phyloP scores from a whole-genome alignment of 75 land plant species.

The Cryptomeria japonica region DNA sequence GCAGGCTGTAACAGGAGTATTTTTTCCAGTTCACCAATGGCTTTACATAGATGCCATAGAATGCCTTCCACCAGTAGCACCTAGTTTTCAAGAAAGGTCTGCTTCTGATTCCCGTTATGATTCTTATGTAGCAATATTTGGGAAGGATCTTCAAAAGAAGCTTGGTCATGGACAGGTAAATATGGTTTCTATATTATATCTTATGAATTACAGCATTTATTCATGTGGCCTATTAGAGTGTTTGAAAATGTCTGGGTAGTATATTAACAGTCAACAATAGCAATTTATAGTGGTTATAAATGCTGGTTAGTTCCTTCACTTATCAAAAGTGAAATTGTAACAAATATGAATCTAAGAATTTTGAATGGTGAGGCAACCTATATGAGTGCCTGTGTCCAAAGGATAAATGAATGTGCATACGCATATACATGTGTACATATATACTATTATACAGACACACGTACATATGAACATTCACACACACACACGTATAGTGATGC shows the following conservation, averaged over 20 bases:
- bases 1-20: conserved; percentile 50
- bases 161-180: conserved; percentile 45
- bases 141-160: conserved; percentile 43
- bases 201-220: neutral
- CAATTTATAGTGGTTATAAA: neutral
- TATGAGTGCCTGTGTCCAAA: neutral
- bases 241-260: neutral
- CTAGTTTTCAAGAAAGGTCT: conserved; percentile 27
- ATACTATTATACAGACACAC: no score
- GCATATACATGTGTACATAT: neutral
- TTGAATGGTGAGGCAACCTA: neutral
- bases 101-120: conserved; percentile 44
- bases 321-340: neutral
- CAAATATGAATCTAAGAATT: neutral
- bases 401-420: neutral
- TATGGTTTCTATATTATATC: neutral
- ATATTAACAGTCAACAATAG: neutral
- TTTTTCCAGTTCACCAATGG: conserved; percentile 52
- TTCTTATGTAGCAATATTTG: conserved; percentile 44
- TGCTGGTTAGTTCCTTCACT: neutral
- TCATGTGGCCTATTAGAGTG: neutral
- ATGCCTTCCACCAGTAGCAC: conserved; percentile 28
- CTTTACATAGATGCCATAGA: conserved; percentile 53
- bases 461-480: no score
- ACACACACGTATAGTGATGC: neutral